These are phyloP conservation scores for Penicillium waksmanii DNA, from an alignment of 495 filamentous ascomycete species.

Conservation along the genomic window DNA sequence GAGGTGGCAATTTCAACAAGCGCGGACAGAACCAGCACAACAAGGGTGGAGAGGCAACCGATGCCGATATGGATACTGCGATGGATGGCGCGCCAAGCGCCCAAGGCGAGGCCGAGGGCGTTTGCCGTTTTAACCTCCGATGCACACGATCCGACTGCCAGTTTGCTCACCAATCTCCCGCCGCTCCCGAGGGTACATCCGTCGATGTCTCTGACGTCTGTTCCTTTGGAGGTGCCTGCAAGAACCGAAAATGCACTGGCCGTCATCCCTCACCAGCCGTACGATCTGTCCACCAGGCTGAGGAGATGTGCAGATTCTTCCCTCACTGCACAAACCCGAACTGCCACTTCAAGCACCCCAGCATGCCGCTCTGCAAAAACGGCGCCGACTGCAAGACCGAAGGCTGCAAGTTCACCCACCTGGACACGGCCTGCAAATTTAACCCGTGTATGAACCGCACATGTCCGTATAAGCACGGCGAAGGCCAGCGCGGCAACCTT, in stretches of 20 bases:
- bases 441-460: conserved; percentile 84
- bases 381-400: conserved; percentile 85
- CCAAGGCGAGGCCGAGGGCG: conserved; percentile 54
- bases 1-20: conserved; percentile 41
- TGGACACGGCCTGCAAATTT: conserved; percentile 82
- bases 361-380: conserved; percentile 84
- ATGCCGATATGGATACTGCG: conserved; percentile 47
- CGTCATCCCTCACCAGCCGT: conserved; percentile 91
- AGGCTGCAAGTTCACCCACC: conserved; percentile 89
- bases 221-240: conserved; percentile 86
- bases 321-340: conserved; percentile 87
- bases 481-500: conserved; percentile 81
- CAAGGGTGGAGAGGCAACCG: conserved; percentile 27
- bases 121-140: conserved; percentile 83
- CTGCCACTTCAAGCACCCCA: conserved; percentile 86
- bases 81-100: conserved; percentile 36
- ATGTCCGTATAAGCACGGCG: conserved; percentile 89
- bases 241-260: conserved; percentile 90
- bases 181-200: conserved; percentile 77
- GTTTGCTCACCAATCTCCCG: conserved; percentile 93
- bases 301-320: conserved; percentile 91
- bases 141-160: conserved; percentile 89
- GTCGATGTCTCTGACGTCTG: conserved; percentile 82
- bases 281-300: conserved; percentile 72
- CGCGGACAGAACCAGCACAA: conserved; percentile 31